Evolutionary conservation across 305 asterid genomes (phyloP).

Genomic region (Fraxinus platypoda): DNA sequence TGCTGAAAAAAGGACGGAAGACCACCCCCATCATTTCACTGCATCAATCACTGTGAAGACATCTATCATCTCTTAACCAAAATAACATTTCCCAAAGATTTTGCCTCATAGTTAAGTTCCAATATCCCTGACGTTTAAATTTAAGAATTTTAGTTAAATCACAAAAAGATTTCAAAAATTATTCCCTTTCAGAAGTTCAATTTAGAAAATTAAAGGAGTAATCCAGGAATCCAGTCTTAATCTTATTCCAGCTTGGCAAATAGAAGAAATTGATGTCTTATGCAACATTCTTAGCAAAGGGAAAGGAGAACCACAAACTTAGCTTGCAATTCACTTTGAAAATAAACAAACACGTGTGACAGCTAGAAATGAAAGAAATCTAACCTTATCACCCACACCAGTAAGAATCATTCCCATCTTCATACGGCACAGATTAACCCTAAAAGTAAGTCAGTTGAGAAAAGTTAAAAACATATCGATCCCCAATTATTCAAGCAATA

Average conservation of each 20-base stretch:
- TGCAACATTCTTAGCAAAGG: background rate
- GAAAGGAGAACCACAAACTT: background rate
- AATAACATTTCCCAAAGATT: background rate
- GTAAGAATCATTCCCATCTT: slow-evolving; percentile 86
- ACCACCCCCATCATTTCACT: background rate
- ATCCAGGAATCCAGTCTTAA: background rate
- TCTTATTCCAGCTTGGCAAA: background rate
- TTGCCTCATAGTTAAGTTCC: background rate
- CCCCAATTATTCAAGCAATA: background rate
- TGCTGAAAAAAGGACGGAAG: background rate
- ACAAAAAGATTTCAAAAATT: background rate
- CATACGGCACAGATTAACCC: slow-evolving; percentile 85
- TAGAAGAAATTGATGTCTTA: background rate
- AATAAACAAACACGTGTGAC: background rate
- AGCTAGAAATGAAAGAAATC: slow-evolving; percentile 20
- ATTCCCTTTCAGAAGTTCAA: background rate
- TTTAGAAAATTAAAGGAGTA: background rate
- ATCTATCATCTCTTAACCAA: background rate
- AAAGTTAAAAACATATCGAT: slow-evolving; percentile 14
- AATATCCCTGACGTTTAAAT: background rate
- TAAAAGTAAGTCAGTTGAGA: slow-evolving; percentile 30
- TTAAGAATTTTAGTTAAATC: background rate
- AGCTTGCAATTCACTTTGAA: background rate
- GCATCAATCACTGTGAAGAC: background rate
- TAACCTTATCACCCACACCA: slow-evolving; percentile 94